phyloP scores from a whole-genome alignment of 2,329 filamentous ascomycete species.

The Xenosphaeropsis pyriputrescens region DNA sequence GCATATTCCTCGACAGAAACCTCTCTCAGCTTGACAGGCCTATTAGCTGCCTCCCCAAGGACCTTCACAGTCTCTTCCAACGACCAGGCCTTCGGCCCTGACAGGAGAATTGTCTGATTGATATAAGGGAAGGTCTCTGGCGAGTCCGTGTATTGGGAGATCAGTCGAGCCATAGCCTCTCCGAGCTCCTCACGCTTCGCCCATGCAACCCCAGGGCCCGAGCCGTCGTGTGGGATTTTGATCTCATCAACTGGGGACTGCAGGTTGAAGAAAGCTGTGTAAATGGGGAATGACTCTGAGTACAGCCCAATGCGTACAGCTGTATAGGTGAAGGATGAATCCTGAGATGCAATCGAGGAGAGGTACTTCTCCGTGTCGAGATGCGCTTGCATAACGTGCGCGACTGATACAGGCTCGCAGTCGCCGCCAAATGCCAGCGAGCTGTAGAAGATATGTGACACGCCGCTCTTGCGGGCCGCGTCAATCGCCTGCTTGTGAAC shows the following conservation, averaged over 20 bases:
- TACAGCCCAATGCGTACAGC: slow-evolving; percentile 13
- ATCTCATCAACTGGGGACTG: slow-evolving; percentile 9
- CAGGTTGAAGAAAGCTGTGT: slow-evolving; percentile 10
- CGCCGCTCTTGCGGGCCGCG: slow-evolving; percentile 16
- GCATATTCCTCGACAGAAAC: too few species aligned
- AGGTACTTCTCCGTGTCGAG: slow-evolving; percentile 6
- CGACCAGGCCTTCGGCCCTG: too few species aligned
- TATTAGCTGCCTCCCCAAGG: too few species aligned
- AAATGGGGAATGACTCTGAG: slow-evolving; percentile 13
- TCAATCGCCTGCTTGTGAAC: slow-evolving; percentile 11
- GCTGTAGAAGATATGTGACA: slow-evolving; percentile 20
- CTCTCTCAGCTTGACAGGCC: too few species aligned
- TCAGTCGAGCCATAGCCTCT: too few species aligned
- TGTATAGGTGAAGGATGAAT: slow-evolving; percentile 6
- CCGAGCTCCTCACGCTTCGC: too few species aligned
- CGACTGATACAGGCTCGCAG: not conserved
- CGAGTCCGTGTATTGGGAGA: too few species aligned
- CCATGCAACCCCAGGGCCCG: not conserved
- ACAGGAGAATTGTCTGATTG: too few species aligned
- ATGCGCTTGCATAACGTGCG: slow-evolving; percentile 2
- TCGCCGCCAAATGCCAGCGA: slow-evolving; percentile 10
- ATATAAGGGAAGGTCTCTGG: too few species aligned
- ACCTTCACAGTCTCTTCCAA: too few species aligned
- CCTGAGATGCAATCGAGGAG: not conserved
- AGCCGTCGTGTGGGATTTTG: slow-evolving; percentile 12